Evolutionary conservation across 1,139 yeast species (phyloP), one percentile per base, ranked within the genome.

Genomic region (Geotrichum candidum): DNA sequence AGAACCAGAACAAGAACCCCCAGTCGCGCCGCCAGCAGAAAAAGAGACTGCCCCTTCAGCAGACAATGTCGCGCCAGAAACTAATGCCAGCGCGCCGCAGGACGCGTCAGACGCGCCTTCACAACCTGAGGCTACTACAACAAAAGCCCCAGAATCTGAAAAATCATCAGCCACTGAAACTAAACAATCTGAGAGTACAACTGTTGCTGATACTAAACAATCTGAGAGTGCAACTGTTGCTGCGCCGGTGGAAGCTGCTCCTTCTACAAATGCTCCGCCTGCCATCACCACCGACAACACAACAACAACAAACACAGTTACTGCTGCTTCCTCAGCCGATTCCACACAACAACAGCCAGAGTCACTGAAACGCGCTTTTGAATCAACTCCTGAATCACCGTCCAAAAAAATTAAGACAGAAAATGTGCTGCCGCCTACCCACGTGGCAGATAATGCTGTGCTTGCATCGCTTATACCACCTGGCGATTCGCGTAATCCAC

Each of bases 401-500:
- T 29, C 58, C 27, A 55, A 55, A 33, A 38, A 52, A 15, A 48
- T 55, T 46, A 55, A 55, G 18, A 48, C 53, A 11, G 58, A 55
- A 35, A 51, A 29, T 3, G 23, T 51, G 13, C n/a, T 50, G 7
- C n/a, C 18, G 41, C 41, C 41, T 35, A 13, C n/a, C 10, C 4
- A 35, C 41, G 41, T 15, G 7, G 25, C 41, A 1, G 58, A 55
- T 15, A 13, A 27, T 27, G 22, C 11, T 18, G 22, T n/a, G 6
- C 15, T 31, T 2, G n/a, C 53, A 29, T 53, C 60, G 9, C 29
- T 45, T 23, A 69, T 68, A 38, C 67, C 69, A 18, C 68, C 67
- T 27, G 68, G 67, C 9, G 64, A 59, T 53, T 55, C 57, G 2
- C 51, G 62, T 2, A 66, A 63, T 45, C 70, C 70, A 31, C 69